These are phyloP conservation scores for Pinus taeda DNA, from an alignment of 75 land plant species.

Conservation along the genomic window DNA sequence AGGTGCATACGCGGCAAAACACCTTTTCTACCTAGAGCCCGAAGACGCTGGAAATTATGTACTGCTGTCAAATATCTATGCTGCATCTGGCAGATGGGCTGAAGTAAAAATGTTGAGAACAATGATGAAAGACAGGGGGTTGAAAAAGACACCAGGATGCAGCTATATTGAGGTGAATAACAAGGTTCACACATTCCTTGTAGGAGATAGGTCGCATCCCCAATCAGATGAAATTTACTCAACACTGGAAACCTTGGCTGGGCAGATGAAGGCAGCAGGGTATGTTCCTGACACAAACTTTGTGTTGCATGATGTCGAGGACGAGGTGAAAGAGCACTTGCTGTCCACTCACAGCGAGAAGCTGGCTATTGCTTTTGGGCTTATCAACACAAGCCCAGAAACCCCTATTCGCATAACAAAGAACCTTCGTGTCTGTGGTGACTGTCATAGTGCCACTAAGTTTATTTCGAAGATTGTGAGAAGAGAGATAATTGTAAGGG, in stretches of 20 bases:
- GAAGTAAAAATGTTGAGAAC: conserved; percentile 10
- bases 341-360: conserved; percentile 23
- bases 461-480: conserved; percentile 16
- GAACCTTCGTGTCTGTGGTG: conserved; percentile 14
- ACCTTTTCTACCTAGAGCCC: conserved; percentile 3
- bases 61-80: conserved; percentile 19
- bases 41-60: neutral
- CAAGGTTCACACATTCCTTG: conserved; percentile 6
- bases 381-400: conserved; percentile 24
- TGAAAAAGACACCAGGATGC: conserved; percentile 9
- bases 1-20: neutral
- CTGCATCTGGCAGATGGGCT: conserved; percentile 22
- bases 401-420: conserved; percentile 14
- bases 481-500: conserved; percentile 20
- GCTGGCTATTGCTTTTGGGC: conserved; percentile 37
- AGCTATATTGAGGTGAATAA: conserved; percentile 17
- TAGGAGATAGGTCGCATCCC: conserved; percentile 10
- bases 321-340: conserved; percentile 5
- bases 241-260: conserved; percentile 11
- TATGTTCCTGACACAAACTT: neutral
- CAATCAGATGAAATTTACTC: conserved; percentile 4
- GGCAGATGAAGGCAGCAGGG: conserved; percentile 10
- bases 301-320: conserved; percentile 13
- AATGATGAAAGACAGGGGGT: conserved; percentile 19
- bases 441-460: conserved; percentile 18